Percentiles rank a stretch among this genome's conserved stretches.
Evolutionary conservation across 2,329 filamentous ascomycete species (phyloP).

Genomic region (Aspergillus hiratsukae): DNA sequence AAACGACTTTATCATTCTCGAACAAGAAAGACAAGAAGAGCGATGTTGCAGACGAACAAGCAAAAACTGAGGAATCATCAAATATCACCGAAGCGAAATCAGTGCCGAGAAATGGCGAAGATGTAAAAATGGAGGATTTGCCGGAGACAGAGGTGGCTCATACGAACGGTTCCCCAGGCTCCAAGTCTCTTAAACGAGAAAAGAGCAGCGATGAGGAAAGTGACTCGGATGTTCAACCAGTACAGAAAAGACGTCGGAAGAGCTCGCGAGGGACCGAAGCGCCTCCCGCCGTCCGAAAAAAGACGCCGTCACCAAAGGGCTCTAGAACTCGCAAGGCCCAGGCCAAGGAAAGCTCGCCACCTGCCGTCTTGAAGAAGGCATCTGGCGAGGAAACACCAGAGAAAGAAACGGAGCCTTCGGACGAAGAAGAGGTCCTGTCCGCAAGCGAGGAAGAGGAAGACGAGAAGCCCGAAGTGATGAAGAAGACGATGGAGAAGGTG

Average conservation of each 20-base stretch:
- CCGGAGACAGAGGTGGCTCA: slow-evolving; percentile 1
- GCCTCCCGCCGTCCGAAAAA: slow-evolving; percentile 25
- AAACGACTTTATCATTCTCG: slow-evolving; percentile 74
- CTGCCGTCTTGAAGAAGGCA: slow-evolving; percentile 32
- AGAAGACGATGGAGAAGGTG: slow-evolving; percentile 73
- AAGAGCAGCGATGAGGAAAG: slow-evolving; percentile 42
- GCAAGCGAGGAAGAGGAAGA: slow-evolving; percentile 54
- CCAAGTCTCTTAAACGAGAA: slow-evolving; percentile 14
- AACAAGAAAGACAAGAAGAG: slow-evolving; percentile 46
- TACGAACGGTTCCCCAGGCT: not conserved
- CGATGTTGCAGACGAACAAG: slow-evolving; percentile 21
- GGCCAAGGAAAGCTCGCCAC: slow-evolving; percentile 19
- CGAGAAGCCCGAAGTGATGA: slow-evolving; percentile 65
- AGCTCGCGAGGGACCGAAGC: slow-evolving; percentile 31
- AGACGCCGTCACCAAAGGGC: slow-evolving; percentile 19
- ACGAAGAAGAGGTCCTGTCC: slow-evolving; percentile 33
- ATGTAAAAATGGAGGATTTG: slow-evolving; percentile 11
- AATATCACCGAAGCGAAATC: not conserved
- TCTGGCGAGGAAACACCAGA: slow-evolving; percentile 44
- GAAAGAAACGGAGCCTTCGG: slow-evolving; percentile 14
- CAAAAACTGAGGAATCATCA: slow-evolving; percentile 20
- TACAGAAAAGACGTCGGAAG: slow-evolving; percentile 50
- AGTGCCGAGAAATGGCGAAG: slow-evolving; percentile 9
- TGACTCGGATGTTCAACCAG: slow-evolving; percentile 57
- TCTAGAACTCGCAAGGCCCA: slow-evolving; percentile 13